Percentiles rank a stretch among this genome's conserved stretches.
Conservation (phyloP, 2,329 filamentous ascomycete species). For the Niveomyces coronatus region DNA sequence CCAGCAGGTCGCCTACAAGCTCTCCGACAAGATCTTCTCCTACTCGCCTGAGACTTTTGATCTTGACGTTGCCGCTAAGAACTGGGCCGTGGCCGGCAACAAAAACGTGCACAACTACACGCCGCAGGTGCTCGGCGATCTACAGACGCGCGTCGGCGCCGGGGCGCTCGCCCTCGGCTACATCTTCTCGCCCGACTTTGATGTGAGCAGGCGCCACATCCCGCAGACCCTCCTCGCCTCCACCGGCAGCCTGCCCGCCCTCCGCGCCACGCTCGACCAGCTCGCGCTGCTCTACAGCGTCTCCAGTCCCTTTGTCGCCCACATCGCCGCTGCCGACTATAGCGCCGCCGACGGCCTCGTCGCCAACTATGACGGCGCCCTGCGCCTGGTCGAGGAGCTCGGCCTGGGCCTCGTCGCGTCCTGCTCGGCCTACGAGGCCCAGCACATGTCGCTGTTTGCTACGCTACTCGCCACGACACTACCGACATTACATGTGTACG, state of each 20-base stretch:
- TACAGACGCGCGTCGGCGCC: conserved; percentile 83
- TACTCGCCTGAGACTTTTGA: conserved; percentile 93
- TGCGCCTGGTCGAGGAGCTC: conserved; percentile 79
- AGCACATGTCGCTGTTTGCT: conserved; percentile 89
- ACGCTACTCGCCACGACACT: conserved; percentile 69
- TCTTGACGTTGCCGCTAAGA: conserved; percentile 70
- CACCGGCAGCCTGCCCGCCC: conserved; percentile 67
- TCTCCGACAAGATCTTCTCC: conserved; percentile 95
- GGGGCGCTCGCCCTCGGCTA: conserved; percentile 90
- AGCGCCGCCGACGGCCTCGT: conserved; percentile 59
- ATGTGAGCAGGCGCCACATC: conserved; percentile 79
- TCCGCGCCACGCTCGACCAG: conserved; percentile 82
- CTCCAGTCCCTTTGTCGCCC: conserved; percentile 84
- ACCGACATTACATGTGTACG: conserved; percentile 81
- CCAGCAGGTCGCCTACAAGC: conserved; percentile 88
- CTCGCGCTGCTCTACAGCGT: conserved; percentile 84
- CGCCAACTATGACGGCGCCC: conserved; percentile 73
- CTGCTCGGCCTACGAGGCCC: conserved; percentile 77
- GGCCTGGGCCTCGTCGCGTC: conserved; percentile 80
- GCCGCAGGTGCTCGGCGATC: conserved; percentile 64
- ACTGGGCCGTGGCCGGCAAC: conserved; percentile 62
- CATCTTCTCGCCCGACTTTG: conserved; percentile 95
- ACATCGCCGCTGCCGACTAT: conserved; percentile 88
- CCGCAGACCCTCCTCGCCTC: conserved; percentile 87
- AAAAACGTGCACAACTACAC: conserved; percentile 74